phyloP scores from a whole-genome alignment of 148 eudicot species.

The Pouteria glomerata region DNA sequence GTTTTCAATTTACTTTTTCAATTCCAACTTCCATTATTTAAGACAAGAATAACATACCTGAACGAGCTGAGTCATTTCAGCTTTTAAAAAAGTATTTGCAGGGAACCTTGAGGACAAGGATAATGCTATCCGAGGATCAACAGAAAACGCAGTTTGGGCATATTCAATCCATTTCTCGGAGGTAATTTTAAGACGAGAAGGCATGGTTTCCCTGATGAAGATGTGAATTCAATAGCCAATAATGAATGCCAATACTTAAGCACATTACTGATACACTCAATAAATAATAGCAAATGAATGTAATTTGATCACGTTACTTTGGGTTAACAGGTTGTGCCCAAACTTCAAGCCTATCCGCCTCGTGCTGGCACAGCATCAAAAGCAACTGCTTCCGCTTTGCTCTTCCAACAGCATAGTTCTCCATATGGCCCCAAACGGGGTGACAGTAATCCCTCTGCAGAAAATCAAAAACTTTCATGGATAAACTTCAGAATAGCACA shows the following conservation, averaged over 20 bases:
- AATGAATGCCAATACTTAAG: neutral
- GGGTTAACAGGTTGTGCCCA: constrained; percentile 89
- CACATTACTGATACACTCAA: neutral
- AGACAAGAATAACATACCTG: constrained; percentile 43
- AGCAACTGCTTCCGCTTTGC: constrained; percentile 93
- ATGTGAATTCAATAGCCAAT: neutral
- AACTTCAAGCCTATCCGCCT: constrained; percentile 96
- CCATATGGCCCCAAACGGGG: constrained; percentile 92
- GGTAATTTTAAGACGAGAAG: constrained; percentile 65
- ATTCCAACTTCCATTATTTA: neutral
- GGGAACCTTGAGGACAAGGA: constrained; percentile 86
- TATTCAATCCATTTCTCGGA: constrained; percentile 91
- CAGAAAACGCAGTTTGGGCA: constrained; percentile 89
- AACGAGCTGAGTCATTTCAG: constrained; percentile 84
- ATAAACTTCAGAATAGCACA: constrained; percentile 6
- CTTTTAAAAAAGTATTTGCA: constrained; percentile 64
- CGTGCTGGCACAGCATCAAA: constrained; percentile 90
- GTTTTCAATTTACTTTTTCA: neutral
- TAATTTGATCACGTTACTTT: constrained; percentile 42
- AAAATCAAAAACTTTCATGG: constrained; percentile 7
- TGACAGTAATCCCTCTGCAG: constrained; percentile 71
- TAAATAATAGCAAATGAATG: neutral
- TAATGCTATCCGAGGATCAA: constrained; percentile 89
- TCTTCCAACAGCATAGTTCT: constrained; percentile 58
- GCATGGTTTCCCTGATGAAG: constrained; percentile 55